Conservation (phyloP, 805 yeast species). For the Yarrowia phangngaensis region DNA sequence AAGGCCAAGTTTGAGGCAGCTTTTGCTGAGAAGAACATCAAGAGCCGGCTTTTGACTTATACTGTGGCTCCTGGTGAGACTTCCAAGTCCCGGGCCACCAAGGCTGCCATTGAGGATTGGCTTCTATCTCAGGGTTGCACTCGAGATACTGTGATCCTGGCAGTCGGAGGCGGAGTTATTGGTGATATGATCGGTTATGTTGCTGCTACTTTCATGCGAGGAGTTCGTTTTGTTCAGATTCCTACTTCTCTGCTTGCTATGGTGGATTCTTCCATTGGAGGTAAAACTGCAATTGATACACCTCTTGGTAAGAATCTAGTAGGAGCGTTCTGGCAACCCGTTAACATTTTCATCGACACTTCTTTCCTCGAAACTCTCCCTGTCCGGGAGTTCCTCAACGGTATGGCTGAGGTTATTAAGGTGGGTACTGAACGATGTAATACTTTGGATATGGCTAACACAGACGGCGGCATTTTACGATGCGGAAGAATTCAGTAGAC, state of each 20-base stretch:
- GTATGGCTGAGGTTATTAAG: constrained; percentile 96
- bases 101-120: constrained; percentile 90
- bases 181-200: constrained; percentile 99
- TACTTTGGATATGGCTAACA: constrained; percentile 30
- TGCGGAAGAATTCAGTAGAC: constrained; percentile 76
- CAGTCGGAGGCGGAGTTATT: constrained; percentile 97
- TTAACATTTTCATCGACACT: constrained; percentile 80
- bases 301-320: constrained; percentile 92
- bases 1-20: constrained; percentile 54
- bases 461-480: constrained; percentile 95
- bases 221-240: constrained; percentile 86
- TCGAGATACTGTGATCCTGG: constrained; percentile 88
- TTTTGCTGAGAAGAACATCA: constrained; percentile 28
- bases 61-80: constrained; percentile 90
- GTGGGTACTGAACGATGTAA: constrained; percentile 3
- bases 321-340: constrained; percentile 98
- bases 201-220: constrained; percentile 99
- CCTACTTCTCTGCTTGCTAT: constrained; percentile 92
- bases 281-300: constrained; percentile 97
- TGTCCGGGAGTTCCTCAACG: constrained; percentile 89
- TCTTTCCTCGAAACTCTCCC: constrained; percentile 85
- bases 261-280: constrained; percentile 98
- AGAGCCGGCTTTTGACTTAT: constrained; percentile 66
- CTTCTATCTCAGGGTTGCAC: constrained; percentile 81
- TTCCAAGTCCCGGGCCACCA: constrained; percentile 80